phyloP scores from a whole-genome alignment of 108 stramenopile species.

The Nannochloropsis oceanica region DNA sequence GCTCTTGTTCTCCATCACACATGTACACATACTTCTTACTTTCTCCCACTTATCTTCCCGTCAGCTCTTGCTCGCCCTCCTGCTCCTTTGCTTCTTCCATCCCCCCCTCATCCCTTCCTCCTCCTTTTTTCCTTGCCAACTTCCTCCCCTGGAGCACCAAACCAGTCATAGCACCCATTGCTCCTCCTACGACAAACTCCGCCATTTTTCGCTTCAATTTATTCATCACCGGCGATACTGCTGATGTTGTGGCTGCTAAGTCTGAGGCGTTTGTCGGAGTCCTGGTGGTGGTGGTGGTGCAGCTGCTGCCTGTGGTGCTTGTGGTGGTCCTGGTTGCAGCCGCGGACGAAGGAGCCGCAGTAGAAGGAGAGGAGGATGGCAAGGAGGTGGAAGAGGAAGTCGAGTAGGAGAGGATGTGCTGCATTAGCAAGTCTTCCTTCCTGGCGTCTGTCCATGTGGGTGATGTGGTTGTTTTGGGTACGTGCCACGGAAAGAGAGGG shows the following conservation, averaged over 20 bases:
- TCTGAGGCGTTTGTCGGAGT: background rate
- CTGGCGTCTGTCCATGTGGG: background rate
- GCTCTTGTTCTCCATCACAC: too few species aligned
- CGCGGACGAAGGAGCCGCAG: background rate
- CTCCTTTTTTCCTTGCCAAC: background rate
- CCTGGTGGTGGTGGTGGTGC: background rate
- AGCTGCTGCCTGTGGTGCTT: background rate
- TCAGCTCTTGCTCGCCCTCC: background rate
- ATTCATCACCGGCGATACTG: background rate
- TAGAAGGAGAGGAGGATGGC: background rate
- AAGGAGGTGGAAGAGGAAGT: background rate
- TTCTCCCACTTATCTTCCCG: too few species aligned
- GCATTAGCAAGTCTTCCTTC: background rate
- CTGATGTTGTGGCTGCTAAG: background rate
- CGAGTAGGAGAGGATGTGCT: background rate
- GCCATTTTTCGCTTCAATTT: background rate
- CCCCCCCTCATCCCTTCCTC: background rate
- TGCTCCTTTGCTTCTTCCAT: background rate
- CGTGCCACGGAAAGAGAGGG: background rate
- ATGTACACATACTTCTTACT: too few species aligned
- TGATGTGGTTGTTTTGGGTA: background rate
- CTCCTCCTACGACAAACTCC: background rate
- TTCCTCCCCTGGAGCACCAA: background rate
- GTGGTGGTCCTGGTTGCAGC: background rate
- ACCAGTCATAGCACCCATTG: background rate